phyloP scores from a whole-genome alignment of 805 yeast genomes.

The Myxozyma udenii region DNA sequence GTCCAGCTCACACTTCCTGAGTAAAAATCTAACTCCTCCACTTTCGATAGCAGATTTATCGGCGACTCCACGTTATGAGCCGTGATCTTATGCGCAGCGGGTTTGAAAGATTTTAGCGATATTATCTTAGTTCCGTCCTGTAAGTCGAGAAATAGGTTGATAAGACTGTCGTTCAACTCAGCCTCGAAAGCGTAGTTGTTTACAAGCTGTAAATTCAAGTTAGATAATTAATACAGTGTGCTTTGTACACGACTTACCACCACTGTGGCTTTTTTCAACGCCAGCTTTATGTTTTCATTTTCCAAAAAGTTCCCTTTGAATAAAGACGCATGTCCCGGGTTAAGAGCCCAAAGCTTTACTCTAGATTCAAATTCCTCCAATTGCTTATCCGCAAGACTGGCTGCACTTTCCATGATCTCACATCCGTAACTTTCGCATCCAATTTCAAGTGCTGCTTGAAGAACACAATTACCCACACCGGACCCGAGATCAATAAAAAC shows the following conservation, averaged over 20 bases:
- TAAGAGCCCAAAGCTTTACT: conserved; percentile 61
- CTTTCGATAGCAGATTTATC: conserved; percentile 56
- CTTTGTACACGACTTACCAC: conserved; percentile 43
- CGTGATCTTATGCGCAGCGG: conserved; percentile 67
- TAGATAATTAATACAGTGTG: not conserved
- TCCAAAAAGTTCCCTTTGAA: conserved; percentile 70
- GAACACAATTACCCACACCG: conserved; percentile 88
- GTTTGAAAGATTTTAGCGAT: conserved; percentile 73
- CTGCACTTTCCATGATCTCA: conserved; percentile 83
- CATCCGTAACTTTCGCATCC: conserved; percentile 86
- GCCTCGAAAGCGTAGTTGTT: conserved; percentile 84
- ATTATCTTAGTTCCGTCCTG: conserved; percentile 75
- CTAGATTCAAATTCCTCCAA: conserved; percentile 55
- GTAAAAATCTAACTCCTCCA: conserved; percentile 60
- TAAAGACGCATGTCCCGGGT: conserved; percentile 53
- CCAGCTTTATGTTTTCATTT: conserved; percentile 53
- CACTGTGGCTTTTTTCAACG: conserved; percentile 63
- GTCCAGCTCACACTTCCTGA: conserved; percentile 88
- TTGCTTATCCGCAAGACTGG: conserved; percentile 63
- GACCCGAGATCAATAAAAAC: conserved; percentile 87
- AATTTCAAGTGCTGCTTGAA: conserved; percentile 83
- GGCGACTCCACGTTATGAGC: conserved; percentile 53
- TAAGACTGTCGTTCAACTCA: conserved; percentile 64
- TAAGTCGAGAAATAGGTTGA: conserved; percentile 59
- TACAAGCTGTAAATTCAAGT: conserved; percentile 43